Evolutionary conservation across 768 basidiomycete species (phyloP).

Genomic region (Amanita pallidorosea): DNA sequence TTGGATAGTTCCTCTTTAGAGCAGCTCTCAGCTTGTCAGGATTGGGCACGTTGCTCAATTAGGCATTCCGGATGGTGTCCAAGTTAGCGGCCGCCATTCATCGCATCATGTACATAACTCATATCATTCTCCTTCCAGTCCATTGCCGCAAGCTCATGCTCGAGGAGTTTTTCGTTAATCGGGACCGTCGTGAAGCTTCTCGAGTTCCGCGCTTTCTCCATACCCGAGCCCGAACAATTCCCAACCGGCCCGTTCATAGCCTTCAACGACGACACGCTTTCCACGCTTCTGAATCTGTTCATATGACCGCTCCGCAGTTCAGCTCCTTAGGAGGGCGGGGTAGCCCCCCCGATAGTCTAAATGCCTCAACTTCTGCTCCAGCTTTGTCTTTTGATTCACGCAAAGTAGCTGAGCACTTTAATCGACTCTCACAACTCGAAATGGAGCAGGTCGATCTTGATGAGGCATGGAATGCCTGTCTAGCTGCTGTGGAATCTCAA

Average conservation of each 20-base stretch:
- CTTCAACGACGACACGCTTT: constrained; percentile 18
- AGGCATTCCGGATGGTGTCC: constrained; percentile 40
- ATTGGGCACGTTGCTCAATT: constrained; percentile 33
- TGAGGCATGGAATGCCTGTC: constrained; percentile 29
- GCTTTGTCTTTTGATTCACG: background rate
- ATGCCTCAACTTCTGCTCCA: constrained; percentile 1
- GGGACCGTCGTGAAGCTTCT: constrained; percentile 1
- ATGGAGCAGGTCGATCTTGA: constrained; percentile 22
- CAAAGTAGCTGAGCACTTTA: background rate
- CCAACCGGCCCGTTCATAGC: constrained; percentile 6
- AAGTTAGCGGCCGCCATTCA: constrained; percentile 23
- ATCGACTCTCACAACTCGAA: background rate
- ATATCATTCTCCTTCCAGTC: constrained; percentile 3
- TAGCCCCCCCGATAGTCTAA: background rate
- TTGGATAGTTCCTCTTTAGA: constrained; percentile 17
- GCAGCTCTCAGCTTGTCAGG: constrained; percentile 26
- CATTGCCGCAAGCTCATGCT: constrained; percentile 5
- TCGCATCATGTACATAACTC: background rate
- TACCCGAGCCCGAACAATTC: constrained; percentile 7
- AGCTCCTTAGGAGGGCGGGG: background rate
- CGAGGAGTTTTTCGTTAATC: constrained; percentile 3
- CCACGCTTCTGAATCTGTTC: constrained; percentile 8
- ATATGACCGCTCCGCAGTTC: constrained; percentile 1
- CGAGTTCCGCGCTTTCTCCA: background rate
- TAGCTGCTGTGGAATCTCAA: constrained; percentile 9